Evolutionary conservation across 2,329 filamentous ascomycete species (phyloP), one percentile per base, ranked within the genome.

Genomic region (Venturia carpophila): DNA sequence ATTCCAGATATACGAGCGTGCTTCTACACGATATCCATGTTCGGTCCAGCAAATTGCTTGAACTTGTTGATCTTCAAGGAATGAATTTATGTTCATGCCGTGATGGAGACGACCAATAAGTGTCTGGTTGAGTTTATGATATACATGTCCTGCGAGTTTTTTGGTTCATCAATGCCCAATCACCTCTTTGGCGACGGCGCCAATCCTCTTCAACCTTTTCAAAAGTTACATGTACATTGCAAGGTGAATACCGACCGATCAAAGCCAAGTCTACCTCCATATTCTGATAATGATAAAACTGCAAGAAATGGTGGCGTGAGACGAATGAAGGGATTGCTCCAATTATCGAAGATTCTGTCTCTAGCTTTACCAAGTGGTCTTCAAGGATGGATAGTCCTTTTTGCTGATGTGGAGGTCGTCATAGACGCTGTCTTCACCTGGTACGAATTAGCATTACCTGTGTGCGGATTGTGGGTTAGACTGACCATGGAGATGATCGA

Each of bases 351-450:
- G 27, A 17, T 27, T 9, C 30, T 2, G 24, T 17, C 4, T 10
- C 30, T 5, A 21, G n/a, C 13, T 5, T 58, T 58, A 80, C 84
- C 84, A 90, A 0, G 84, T 87, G 0, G 85, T 87, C 68, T 80
- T 80, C 60, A 90, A 73, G 67, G 83, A 80, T 0, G 85, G 82
- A 71, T 89, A 90, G 9, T 89, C 84, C 66, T 86, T 83, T 7
- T 85, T 80, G 65, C 81, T 82, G 58, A 86, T 75, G 5, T 82
- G 76, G 43, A 89, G 73, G 72, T 88, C 86, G 13, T 81, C 77
- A 71, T 86, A 88, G 62, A 88, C 77, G 1, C 83, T 79, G 66
- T 86, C 80, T 67, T 87, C 82, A 61, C 83, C 83, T 83, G 65
- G 41, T 69, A 68, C 61, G 43, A 41, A 56, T 67, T 58, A 64